Evolutionary conservation across 345 rosid species (phyloP), one percentile per base, ranked within the genome.

Genomic region (Bruguiera sexangula): DNA sequence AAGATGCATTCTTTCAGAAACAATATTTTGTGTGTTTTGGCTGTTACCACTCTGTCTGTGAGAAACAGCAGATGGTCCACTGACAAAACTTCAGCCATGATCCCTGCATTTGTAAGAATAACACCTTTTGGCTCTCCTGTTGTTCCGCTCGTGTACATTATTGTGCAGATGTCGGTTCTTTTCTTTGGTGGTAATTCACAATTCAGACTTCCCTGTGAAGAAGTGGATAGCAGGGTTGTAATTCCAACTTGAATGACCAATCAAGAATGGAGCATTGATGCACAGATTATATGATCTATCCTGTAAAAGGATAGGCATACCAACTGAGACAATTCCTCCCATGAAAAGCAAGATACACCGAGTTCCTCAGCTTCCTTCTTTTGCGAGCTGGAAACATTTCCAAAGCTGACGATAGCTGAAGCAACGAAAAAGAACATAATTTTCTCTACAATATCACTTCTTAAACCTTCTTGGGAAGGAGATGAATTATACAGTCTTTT

Each of bases 111-210:
- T 20, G 77, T 83, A 26, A 92, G 76, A 71, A 90, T 74, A 18
- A 95, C 99, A 63, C 99, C 99, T 83, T 95, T 95, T 0, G 99
- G 98, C 61, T 92, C 99, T 73, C 99, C 98, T 19, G 99, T 95
- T 68, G 99, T 95, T 59, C 99, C 99, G 60, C 99, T 95, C 1
- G 96, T 92, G 62, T 92, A 95, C 98, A 95, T 92, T 80, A 95
- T 95, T 18, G 92, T 92, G 78, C 93, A 92, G 24, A 92, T 78
- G 68, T 89, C 86, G 4, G 87, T 83, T 73, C 82, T 92, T 65
- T 80, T 76, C 81, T 90, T 90, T 18, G 63, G 78, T 21, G 98
- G 94, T 39, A 95, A 76, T 54, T 89, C 84, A 56, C 83, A 65
- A 43, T 87, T 84, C 61, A 79, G 73, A 73, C 82, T 85, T 75